These are phyloP conservation scores for Tausonia pullulans DNA, from an alignment of 1,284 basidiomycete genomes.

Conservation along the genomic window DNA sequence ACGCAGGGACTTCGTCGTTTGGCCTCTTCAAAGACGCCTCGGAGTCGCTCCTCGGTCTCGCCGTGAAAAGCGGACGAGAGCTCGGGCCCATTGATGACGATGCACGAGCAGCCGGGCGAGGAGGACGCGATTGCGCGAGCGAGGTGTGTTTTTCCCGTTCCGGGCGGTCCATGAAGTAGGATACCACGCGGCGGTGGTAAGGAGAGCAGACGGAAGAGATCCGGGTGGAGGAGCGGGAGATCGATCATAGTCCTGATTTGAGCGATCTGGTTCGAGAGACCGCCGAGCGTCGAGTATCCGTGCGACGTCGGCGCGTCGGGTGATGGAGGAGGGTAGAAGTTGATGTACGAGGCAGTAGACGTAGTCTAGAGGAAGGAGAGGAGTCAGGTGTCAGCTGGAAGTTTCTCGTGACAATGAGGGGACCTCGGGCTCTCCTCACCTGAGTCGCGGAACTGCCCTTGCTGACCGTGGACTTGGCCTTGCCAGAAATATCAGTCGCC, in stretches of 20 bases:
- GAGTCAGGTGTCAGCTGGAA: neutral
- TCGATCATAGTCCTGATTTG: constrained; percentile 90
- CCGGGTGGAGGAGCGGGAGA: constrained; percentile 79
- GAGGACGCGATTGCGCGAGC: constrained; percentile 73
- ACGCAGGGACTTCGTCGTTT: constrained; percentile 73
- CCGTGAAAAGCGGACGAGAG: constrained; percentile 91
- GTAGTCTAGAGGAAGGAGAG: constrained; percentile 15
- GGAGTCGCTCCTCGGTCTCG: constrained; percentile 83
- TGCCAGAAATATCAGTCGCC: constrained; percentile 8
- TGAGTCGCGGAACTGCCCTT: too few species aligned
- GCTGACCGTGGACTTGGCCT: neutral
- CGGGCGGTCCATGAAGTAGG: constrained; percentile 80
- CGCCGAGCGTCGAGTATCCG: constrained; percentile 65
- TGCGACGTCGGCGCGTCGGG: constrained; percentile 17
- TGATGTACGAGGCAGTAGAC: constrained; percentile 29
- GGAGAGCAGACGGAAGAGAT: constrained; percentile 79
- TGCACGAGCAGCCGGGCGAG: constrained; percentile 64
- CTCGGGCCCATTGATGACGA: constrained; percentile 89
- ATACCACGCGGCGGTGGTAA: constrained; percentile 83
- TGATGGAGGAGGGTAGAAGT: constrained; percentile 29
- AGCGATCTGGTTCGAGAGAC: constrained; percentile 74
- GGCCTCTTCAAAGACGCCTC: constrained; percentile 81
- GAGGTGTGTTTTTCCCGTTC: constrained; percentile 88
- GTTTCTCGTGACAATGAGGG: constrained; percentile 29
- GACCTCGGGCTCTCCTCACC: constrained; percentile 10